phyloP scores from a whole-genome alignment of 148 eudicot genomes.

The Talinum fruticosum region DNA sequence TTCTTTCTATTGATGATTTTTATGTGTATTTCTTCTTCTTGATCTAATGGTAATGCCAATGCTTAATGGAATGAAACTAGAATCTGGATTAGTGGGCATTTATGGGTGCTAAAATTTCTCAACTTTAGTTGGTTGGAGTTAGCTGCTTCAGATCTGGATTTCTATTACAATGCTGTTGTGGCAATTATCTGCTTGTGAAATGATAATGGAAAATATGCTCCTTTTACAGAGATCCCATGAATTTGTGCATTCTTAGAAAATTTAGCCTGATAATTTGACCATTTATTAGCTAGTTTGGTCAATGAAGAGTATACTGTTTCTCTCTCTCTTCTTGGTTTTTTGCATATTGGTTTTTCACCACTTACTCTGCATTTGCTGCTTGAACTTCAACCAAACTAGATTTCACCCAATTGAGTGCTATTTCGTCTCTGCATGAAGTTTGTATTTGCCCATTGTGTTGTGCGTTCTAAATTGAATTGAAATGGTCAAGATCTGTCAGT shows the following conservation, averaged over 20 bases:
- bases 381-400: not conserved
- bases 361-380: not conserved
- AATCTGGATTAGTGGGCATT: slow-evolving; percentile 7
- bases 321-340: not conserved
- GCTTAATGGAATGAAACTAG: not conserved
- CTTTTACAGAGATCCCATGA: not conserved
- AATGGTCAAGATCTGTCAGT: slow-evolving; percentile 14
- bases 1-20: slow-evolving; percentile 5
- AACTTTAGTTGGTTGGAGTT: not conserved
- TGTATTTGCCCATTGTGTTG: not conserved
- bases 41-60: slow-evolving; percentile 13
- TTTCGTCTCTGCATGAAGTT: slow-evolving; percentile 2
- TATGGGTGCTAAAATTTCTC: not conserved
- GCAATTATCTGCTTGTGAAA: not conserved
- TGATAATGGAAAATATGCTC: not conserved
- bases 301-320: too few species aligned
- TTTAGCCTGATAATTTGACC: not conserved
- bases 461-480: not conserved
- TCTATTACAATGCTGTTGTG: not conserved
- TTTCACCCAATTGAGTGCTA: not conserved
- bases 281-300: not conserved
- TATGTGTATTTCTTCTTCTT: not conserved
- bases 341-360: not conserved
- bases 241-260: not conserved
- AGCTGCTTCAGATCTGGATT: slow-evolving; percentile 23